Evolutionary conservation across 148 eudicot genomes (phyloP).

Genomic region (Rhododendron williamsianum): DNA sequence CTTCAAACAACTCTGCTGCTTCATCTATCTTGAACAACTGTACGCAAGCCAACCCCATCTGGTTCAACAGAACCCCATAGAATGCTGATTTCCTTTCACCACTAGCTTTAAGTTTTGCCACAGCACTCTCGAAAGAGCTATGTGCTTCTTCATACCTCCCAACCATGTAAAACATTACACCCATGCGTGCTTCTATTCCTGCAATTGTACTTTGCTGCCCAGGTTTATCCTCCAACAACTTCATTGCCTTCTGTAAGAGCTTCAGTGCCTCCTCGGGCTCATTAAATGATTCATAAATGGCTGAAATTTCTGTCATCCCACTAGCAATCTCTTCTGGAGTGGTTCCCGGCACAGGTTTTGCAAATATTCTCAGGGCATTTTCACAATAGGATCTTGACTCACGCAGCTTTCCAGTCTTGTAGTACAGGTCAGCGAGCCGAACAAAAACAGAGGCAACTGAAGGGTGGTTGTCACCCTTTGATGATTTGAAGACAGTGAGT

Average conservation of each 20-base stretch:
- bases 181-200: conserved; percentile 90
- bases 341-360: conserved; percentile 97
- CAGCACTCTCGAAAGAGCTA: conserved; percentile 67
- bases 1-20: conserved; percentile 96
- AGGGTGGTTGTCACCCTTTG: conserved; percentile 96
- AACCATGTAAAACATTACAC: conserved; percentile 84
- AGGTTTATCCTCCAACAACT: conserved; percentile 75
- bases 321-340: conserved; percentile 78
- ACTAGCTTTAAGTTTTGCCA: conserved; percentile 72
- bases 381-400: conserved; percentile 96
- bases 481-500: conserved; percentile 85
- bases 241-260: conserved; percentile 77
- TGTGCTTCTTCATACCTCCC: conserved; percentile 78
- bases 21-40: conserved; percentile 91
- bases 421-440: conserved; percentile 83
- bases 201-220: conserved; percentile 90
- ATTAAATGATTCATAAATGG: conserved; percentile 79
- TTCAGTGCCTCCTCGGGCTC: conserved; percentile 92
- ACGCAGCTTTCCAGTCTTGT: conserved; percentile 88
- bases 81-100: conserved; percentile 94
- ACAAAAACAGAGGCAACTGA: conserved; percentile 89
- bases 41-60: conserved; percentile 94
- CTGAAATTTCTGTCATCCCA: conserved; percentile 86
- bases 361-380: conserved; percentile 88
- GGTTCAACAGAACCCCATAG: conserved; percentile 90